Conservation (phyloP, 2,329 filamentous ascomycete genomes). For the Fusarium marasasianum region DNA sequence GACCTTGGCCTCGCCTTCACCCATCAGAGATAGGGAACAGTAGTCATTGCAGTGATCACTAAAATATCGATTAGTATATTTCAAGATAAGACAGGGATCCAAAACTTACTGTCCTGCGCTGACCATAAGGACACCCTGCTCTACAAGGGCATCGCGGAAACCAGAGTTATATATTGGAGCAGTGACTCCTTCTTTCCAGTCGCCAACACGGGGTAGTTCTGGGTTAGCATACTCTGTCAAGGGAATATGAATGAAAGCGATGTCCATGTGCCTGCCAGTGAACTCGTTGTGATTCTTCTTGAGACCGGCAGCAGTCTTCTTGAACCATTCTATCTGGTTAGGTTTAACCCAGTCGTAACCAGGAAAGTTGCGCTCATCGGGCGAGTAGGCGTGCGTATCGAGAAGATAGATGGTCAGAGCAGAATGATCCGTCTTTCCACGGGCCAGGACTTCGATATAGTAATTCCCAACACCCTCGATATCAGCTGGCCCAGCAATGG, state of each 20-base stretch:
- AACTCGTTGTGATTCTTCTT: conserved; percentile 85
- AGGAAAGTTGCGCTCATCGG: conserved; percentile 85
- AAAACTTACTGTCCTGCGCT: conserved; percentile 87
- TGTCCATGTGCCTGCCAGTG: conserved; percentile 90
- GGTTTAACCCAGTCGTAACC: conserved; percentile 98
- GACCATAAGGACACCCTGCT: conserved; percentile 85
- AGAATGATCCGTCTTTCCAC: conserved; percentile 81
- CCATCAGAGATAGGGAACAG: conserved; percentile 73
- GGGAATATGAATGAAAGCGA: conserved; percentile 97
- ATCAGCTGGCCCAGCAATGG: conserved; percentile 81
- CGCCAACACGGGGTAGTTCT: conserved; percentile 69
- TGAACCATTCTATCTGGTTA: conserved; percentile 95
- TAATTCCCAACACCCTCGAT: conserved; percentile 96
- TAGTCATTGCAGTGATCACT: conserved; percentile 96
- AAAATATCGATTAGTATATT: conserved; percentile 34
- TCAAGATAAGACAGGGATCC: neutral
- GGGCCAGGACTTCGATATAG: conserved; percentile 86
- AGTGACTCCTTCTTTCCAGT: conserved; percentile 84
- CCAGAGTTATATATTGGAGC: conserved; percentile 89
- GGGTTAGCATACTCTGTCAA: conserved; percentile 83
- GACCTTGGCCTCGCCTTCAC: conserved; percentile 56
- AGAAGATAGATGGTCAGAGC: conserved; percentile 95
- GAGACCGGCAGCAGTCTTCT: conserved; percentile 75
- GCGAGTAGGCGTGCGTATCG: conserved; percentile 91
- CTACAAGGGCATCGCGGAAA: conserved; percentile 89